phyloP scores from a whole-genome alignment of 129 eudicot species.

The Tagetes patula region DNA sequence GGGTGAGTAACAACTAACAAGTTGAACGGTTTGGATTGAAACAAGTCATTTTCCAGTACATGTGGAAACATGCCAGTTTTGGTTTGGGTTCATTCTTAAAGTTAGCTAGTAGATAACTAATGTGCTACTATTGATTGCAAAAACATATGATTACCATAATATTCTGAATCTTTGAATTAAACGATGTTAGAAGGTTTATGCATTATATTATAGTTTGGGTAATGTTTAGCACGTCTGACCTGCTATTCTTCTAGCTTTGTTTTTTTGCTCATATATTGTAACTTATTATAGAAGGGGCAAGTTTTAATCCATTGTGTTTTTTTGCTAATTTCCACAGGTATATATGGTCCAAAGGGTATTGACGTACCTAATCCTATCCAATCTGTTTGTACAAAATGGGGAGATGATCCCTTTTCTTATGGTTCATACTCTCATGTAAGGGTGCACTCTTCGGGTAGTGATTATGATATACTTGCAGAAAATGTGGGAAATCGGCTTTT shows the following conservation, averaged over 20 bases:
- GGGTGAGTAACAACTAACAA: no score
- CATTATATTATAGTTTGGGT: neutral
- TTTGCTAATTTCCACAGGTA: conserved; percentile 47
- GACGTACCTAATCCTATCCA: conserved; percentile 83
- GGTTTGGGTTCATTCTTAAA: neutral
- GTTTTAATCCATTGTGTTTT: conserved; percentile 1
- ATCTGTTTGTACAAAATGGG: conserved; percentile 92
- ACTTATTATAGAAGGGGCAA: neutral
- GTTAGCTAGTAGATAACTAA: neutral
- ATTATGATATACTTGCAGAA: conserved; percentile 92
- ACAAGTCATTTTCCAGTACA: neutral
- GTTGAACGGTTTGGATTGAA: neutral
- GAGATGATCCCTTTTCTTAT: conserved; percentile 70
- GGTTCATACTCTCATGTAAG: conserved; percentile 93
- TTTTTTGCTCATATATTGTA: neutral
- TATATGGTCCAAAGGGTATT: conserved; percentile 78
- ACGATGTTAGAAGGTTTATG: neutral
- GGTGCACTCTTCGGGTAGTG: conserved; percentile 75
- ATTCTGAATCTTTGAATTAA: neutral
- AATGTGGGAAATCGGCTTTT: conserved; percentile 64
- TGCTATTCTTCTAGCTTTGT: neutral
- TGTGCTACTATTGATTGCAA: neutral
- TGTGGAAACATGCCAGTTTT: neutral
- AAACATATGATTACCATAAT: neutral
- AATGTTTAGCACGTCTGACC: neutral